These are phyloP conservation scores for Claviceps paspali DNA, from an alignment of 2,329 filamentous ascomycete species.

Conservation along the genomic window DNA sequence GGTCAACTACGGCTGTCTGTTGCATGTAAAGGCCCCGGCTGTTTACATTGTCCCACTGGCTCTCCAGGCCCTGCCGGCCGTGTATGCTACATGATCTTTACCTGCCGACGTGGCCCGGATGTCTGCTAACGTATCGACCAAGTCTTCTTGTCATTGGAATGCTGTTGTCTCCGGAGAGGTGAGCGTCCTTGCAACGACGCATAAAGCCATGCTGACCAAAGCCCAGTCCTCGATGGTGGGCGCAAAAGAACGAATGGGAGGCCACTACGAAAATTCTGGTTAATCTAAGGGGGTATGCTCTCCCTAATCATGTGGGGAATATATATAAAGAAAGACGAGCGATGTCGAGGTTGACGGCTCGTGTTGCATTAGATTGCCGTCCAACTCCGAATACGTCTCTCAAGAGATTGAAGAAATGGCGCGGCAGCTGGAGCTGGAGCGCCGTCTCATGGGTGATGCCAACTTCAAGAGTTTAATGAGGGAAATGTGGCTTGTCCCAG, in stretches of 20 bases:
- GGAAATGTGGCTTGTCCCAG: constrained; percentile 46
- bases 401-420: constrained; percentile 46
- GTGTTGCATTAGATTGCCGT: constrained; percentile 28
- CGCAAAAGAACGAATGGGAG: constrained; percentile 53
- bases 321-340: too few relatives aligned
- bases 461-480: constrained; percentile 41
- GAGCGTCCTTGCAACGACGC: neutral
- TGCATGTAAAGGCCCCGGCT: constrained; percentile 30
- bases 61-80: constrained; percentile 48
- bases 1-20: constrained; percentile 38
- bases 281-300: constrained; percentile 25
- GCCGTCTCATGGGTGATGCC: constrained; percentile 37
- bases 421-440: constrained; percentile 46
- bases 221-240: constrained; percentile 50
- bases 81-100: constrained; percentile 18
- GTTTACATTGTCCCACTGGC: constrained; percentile 47
- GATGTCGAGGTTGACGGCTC: too few relatives aligned
- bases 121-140: neutral
- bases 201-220: constrained; percentile 4
- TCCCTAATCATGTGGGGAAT: neutral
- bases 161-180: constrained; percentile 38
- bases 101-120: too few relatives aligned
- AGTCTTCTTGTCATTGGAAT: constrained; percentile 43
- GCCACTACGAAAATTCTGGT: constrained; percentile 40
- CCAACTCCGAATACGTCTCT: constrained; percentile 37